Base-by-base conservation (phyloP, 257 asterid species). In the Fraxinus cuspidata region DNA sequence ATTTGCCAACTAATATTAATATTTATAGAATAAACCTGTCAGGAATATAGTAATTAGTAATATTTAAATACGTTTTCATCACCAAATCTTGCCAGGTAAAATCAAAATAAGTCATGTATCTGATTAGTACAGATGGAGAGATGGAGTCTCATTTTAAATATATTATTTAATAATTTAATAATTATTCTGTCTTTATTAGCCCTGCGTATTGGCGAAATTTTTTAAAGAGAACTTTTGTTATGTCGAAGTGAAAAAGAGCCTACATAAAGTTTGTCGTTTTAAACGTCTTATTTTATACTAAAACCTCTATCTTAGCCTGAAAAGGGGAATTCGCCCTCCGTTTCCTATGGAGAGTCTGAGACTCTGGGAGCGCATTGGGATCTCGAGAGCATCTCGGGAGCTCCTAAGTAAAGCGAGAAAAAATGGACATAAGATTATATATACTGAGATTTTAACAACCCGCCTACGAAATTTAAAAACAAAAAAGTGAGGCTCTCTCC, bases 91-190 rank as follows among this genome's bases (percentile, higher is more conserved):
- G 34, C 7, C 69, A 60, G 67, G 7, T 21, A 60, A 23, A 60
- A 23, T 60, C 0, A 5, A 60, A 60, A 23, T 60, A 21, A 60
- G 23, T 60, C 68, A 63, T 63, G 35, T 63, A 16, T 27, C 34
- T 27, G 32, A 25, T 63, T 1, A 56, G 7, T 47, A 47, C 58
- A 47, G 21, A 56, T 19, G 65, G 34, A 27, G 19, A 63, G 35
- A 13, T 73, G 40, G 19, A 67, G 80, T 78, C 77, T 71, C 70
- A 80, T 68, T 84, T 79, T 63, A 77, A 80, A 58, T 51, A 42
- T 19, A 70, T 77, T 73, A 65, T 66, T 56, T 73, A 60, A 66
- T 63, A 63, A 27, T 21, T 56, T 7, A 1, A 6, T 58, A 23
- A 21, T 47, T n/a, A 58, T 58, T 63, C 18, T 63, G 69, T 63